Evolutionary conservation across 441 rosid genomes (phyloP), one percentile per base, ranked within the genome.

Genomic region (Arabidopsis lyrata): DNA sequence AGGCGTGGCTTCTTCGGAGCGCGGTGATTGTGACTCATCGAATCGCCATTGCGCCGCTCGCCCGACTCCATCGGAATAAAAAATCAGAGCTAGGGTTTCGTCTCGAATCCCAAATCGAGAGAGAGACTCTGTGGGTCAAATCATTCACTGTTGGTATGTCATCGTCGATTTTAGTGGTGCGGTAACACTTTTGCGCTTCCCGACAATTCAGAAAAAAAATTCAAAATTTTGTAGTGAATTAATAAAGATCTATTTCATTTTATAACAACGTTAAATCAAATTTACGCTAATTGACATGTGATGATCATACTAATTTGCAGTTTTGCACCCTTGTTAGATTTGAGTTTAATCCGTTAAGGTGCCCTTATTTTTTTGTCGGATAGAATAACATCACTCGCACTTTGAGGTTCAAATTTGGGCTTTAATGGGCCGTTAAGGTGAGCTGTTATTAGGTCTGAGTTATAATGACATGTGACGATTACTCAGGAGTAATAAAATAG

Each of bases 31-130:
- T 58, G 68, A 59, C 15, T 50, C 45, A 63, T 6, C 27, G 73
- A 77, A 27, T 87, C 90, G 68, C 96, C 95, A 78, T 91, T 91
- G 10, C 73, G 85, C 32, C 82, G 66, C 56, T 80, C 77, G 58
- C 77, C 65, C 20, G 59, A 58, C 73, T 61, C 80, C 85, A 82
- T 82, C 31, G 67, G 73, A 44, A 0, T 22, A 6, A 20, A 38
- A 47, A 42, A 52, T 49, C 44, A 45, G 11, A 53, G 67, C 48
- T 77, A 77, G 81, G 81, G 77, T 54, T 77, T 67, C 41, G 7
- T 22, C 55, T 50, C 31, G 55, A 22, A 50, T 22, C 32, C 53
- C 27, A 48, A 48, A 48, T 48, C 11, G 13, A 48, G 55, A 22
- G 55, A 18, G 31, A 49, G 31, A 29, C 31, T 29, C 29, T 20